A percentile compares a stretch with the other conserved stretches of the same genome.
Evolutionary conservation across 2,329 filamentous ascomycete genomes (phyloP).

Genomic region (Colletotrichum noveboracense): DNA sequence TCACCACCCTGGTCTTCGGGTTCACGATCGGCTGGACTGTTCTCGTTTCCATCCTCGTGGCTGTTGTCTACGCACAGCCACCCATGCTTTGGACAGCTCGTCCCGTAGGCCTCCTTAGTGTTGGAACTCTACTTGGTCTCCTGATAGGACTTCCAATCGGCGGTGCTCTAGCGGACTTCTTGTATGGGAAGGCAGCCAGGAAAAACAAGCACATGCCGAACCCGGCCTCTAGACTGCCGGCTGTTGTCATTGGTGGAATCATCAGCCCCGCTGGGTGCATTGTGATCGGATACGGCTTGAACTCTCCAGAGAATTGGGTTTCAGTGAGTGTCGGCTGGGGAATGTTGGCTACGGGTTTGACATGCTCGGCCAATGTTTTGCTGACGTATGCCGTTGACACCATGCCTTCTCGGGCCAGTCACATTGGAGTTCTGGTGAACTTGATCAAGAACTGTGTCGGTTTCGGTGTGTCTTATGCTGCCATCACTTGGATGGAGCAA

Average conservation of each 20-base stretch:
- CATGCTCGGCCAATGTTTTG: constrained; percentile 24
- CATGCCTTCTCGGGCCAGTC: constrained; percentile 10
- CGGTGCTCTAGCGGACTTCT: constrained; percentile 10
- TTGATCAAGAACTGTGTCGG: constrained; percentile 23
- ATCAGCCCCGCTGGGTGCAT: constrained; percentile 23
- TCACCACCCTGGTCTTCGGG: constrained; percentile 11
- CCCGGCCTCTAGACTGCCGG: constrained; percentile 18
- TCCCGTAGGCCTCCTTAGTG: constrained; percentile 2
- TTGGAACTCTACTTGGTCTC: constrained; percentile 3
- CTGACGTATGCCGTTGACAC: constrained; percentile 25
- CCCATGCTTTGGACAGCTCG: constrained; percentile 8
- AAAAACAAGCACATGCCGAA: background rate
- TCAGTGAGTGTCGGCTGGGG: constrained; percentile 20
- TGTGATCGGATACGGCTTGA: constrained; percentile 18
- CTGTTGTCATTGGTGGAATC: constrained; percentile 16
- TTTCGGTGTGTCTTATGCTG: constrained; percentile 21
- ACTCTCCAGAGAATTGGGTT: constrained; percentile 19
- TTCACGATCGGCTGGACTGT: constrained; percentile 14
- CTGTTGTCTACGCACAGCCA: constrained; percentile 3
- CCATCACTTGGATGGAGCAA: constrained; percentile 17
- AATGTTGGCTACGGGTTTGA: constrained; percentile 24
- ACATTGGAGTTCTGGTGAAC: constrained; percentile 25
- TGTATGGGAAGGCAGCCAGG: background rate
- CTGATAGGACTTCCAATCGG: constrained; percentile 7
- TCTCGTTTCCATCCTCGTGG: background rate